phyloP scores from a whole-genome alignment of 2,329 filamentous ascomycete species.

The Microdochium nivale region DNA sequence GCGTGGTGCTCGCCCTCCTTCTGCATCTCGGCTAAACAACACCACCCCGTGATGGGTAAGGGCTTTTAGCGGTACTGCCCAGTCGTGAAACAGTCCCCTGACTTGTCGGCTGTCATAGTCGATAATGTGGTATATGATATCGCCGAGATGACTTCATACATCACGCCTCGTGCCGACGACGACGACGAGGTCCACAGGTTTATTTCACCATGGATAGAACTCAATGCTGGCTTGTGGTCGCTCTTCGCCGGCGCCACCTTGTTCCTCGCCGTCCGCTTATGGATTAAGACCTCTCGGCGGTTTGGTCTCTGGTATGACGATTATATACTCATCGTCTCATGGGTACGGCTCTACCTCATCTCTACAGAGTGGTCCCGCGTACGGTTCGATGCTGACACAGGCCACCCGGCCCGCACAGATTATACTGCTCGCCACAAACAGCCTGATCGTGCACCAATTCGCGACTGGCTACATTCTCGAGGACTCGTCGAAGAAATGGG shows the following conservation, averaged over 20 bases:
- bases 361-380: neutral
- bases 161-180: neutral
- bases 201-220: neutral
- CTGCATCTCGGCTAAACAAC: neutral
- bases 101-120: neutral
- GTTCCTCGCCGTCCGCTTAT: conserved; percentile 21
- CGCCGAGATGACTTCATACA: neutral
- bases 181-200: neutral
- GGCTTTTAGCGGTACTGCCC: neutral
- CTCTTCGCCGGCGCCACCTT: conserved; percentile 20
- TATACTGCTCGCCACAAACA: conserved; percentile 34
- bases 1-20: neutral
- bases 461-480: conserved; percentile 36
- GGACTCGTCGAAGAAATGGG: conserved; percentile 30
- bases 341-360: conserved; percentile 17
- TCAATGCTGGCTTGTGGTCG: conserved; percentile 12
- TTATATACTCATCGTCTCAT: conserved; percentile 25
- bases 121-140: neutral
- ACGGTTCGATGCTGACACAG: neutral
- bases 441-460: conserved; percentile 35
- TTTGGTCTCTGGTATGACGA: conserved; percentile 30
- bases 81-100: neutral
- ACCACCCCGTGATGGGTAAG: neutral
- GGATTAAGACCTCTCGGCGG: conserved; percentile 23
- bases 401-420: conserved; percentile 15